phyloP scores from a whole-genome alignment of 345 rosid genomes.

The Salix caprea region DNA sequence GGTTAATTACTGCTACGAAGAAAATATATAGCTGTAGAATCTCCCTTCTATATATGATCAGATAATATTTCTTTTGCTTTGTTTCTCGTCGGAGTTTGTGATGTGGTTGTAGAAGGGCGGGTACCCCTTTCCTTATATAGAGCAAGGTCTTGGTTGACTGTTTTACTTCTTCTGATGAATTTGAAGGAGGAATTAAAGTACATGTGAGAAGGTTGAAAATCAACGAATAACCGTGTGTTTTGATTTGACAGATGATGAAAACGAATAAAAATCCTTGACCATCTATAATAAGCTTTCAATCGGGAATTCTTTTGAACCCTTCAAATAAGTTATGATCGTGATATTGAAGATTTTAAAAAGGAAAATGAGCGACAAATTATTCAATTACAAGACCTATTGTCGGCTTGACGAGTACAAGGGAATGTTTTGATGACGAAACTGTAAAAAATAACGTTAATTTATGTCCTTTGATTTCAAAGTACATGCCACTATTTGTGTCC shows the following conservation, averaged over 20 bases:
- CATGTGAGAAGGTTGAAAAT: not conserved
- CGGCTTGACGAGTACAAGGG: not conserved
- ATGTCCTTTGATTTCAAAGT: not conserved
- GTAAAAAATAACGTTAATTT: not conserved
- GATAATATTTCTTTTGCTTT: not conserved
- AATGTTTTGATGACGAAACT: not conserved
- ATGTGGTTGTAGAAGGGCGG: too few relatives aligned
- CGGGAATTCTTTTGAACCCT: conserved; percentile 9
- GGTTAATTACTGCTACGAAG: not conserved
- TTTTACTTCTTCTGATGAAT: conserved; percentile 15
- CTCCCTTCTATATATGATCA: not conserved
- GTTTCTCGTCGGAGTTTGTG: not conserved
- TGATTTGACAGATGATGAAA: not conserved
- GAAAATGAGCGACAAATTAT: not conserved
- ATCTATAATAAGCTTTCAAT: not conserved
- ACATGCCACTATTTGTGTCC: not conserved
- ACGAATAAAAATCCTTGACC: not conserved
- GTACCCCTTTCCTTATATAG: not conserved
- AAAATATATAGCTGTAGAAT: not conserved
- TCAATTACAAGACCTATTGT: not conserved
- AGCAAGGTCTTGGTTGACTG: not conserved
- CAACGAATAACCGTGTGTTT: not conserved
- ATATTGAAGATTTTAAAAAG: not conserved
- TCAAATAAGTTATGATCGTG: conserved; percentile 13
- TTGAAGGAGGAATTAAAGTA: not conserved